Conservation (phyloP, 345 rosid species). For the Eucalyptus paniculata region DNA sequence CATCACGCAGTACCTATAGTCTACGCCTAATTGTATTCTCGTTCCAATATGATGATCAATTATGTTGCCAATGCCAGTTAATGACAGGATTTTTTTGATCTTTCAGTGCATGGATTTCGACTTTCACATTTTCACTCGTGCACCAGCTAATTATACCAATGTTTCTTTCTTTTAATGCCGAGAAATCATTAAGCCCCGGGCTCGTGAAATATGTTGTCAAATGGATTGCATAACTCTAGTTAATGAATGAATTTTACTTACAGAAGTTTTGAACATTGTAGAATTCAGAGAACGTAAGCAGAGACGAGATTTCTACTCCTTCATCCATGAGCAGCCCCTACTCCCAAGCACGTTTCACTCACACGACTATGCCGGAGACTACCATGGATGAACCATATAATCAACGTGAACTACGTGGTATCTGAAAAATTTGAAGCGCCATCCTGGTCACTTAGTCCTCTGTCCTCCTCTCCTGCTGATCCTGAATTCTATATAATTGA, state of each 20-base stretch:
- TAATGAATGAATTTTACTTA: background rate
- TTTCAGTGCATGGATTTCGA: background rate
- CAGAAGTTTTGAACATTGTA: background rate
- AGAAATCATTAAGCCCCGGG: background rate
- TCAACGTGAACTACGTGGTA: background rate
- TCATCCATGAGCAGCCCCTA: accelerated
- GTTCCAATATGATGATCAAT: background rate
- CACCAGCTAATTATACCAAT: background rate
- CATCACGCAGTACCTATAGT: background rate
- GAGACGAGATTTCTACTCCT: background rate
- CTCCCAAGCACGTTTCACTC: accelerated
- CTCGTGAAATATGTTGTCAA: background rate
- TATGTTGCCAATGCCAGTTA: background rate
- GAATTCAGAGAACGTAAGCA: background rate
- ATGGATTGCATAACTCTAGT: background rate
- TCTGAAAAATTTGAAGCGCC: background rate
- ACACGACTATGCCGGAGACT: accelerated
- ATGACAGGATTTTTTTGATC: background rate
- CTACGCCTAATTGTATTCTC: too few species aligned
- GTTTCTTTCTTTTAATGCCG: accelerated
- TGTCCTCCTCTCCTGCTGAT: background rate
- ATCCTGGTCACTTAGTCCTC: background rate
- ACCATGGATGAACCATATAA: too few species aligned
- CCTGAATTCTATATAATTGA: background rate
- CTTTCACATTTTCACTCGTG: background rate